A percentile compares a stretch with the other conserved stretches of the same genome.
phyloP scores from a whole-genome alignment of 2,329 filamentous ascomycete genomes.

The Dactylellina drechsleri region DNA sequence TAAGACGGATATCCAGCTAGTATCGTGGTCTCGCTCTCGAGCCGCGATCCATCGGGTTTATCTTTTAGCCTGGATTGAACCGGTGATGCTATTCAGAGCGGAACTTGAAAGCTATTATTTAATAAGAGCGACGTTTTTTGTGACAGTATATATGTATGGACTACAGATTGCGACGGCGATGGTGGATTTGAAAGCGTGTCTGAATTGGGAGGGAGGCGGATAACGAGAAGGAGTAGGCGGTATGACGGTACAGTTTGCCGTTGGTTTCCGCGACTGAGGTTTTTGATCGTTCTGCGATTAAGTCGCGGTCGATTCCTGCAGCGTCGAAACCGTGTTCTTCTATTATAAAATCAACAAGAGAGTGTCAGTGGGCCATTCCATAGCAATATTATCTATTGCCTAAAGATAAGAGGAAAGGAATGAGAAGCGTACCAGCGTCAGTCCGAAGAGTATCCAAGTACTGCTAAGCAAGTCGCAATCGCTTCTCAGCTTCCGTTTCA shows the following conservation, averaged over 20 bases:
- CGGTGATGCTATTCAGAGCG: constrained; percentile 54
- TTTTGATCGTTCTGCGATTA: constrained; percentile 88
- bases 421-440: constrained; percentile 64
- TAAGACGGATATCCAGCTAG: too few relatives aligned
- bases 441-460: constrained; percentile 90
- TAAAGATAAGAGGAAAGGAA: background rate
- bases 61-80: too few relatives aligned
- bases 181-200: constrained; percentile 78
- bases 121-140: constrained; percentile 82
- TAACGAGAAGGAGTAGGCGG: constrained; percentile 79
- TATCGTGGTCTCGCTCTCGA: too few relatives aligned
- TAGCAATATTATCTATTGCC: too few relatives aligned
- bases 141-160: constrained; percentile 86
- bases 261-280: constrained; percentile 76
- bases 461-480: constrained; percentile 85
- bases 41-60: too few relatives aligned
- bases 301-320: constrained; percentile 87
- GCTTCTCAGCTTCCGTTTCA: constrained; percentile 89
- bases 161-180: constrained; percentile 82
- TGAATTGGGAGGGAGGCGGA: constrained; percentile 73
- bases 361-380: constrained; percentile 19
- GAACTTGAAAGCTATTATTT: constrained; percentile 80
- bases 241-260: constrained; percentile 83
- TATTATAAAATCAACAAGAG: constrained; percentile 21
- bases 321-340: constrained; percentile 89